Evolutionary conservation across 129 eudicot genomes (phyloP).

Genomic region (Saposhnikovia divaricata): DNA sequence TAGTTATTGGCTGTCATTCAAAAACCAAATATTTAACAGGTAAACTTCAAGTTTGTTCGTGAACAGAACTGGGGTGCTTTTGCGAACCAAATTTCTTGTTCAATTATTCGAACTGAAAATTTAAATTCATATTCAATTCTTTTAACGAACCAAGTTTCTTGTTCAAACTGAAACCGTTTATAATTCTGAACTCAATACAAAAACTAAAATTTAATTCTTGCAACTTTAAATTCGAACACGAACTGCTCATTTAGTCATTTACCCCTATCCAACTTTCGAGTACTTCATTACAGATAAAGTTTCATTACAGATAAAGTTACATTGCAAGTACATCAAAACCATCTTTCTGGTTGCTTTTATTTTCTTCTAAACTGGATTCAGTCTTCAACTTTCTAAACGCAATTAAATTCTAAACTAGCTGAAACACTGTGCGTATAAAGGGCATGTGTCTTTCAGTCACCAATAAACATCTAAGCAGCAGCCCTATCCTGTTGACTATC

Average conservation of each 20-base stretch:
- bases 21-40: no score
- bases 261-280: background rate
- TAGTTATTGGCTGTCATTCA: no score
- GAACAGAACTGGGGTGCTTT: background rate
- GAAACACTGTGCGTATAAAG: background rate
- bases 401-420: background rate
- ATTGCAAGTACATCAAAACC: background rate
- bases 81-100: no score
- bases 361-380: background rate
- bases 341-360: background rate
- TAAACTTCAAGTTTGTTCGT: no score
- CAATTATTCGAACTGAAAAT: background rate
- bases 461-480: constrained; percentile 29
- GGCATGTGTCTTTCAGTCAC: no score
- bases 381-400: background rate
- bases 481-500: constrained; percentile 39
- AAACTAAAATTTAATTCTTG: background rate
- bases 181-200: background rate
- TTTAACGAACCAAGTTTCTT: background rate
- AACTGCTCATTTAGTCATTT: background rate
- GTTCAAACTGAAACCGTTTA: background rate
- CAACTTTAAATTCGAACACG: background rate
- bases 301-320: background rate
- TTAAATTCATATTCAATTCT: no score
- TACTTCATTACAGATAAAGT: background rate